phyloP scores from a whole-genome alignment of 228 moss, liverwort and hornwort species.

The Sphagnum magellanicum region DNA sequence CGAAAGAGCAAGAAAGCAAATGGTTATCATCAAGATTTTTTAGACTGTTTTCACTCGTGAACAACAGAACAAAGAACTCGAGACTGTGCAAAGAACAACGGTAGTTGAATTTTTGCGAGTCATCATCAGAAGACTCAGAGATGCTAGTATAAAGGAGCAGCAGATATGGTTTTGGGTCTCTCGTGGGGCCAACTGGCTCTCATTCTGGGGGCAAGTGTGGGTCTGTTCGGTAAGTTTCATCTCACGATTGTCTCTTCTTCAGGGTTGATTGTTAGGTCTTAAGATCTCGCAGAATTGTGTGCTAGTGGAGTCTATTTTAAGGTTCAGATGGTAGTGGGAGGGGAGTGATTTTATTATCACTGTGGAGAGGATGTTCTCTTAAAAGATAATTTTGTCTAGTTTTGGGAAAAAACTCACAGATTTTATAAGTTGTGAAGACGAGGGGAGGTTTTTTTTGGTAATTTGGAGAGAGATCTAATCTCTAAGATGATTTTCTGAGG shows the following conservation, averaged over 20 bases:
- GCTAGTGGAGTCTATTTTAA: background rate
- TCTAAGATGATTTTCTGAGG: background rate
- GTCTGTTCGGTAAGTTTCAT: conserved; percentile 56
- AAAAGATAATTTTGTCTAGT: too few relatives aligned
- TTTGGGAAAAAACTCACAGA: background rate
- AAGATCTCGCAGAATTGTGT: background rate
- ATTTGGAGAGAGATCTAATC: background rate
- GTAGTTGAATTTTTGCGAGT: too few relatives aligned
- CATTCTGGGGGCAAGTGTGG: conserved; percentile 63
- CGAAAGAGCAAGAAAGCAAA: too few relatives aligned
- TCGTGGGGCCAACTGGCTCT: conserved; percentile 73
- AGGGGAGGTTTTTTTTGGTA: background rate
- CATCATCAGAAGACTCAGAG: too few relatives aligned
- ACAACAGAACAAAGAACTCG: too few relatives aligned
- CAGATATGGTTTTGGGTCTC: conserved; percentile 45
- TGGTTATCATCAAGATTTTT: too few relatives aligned
- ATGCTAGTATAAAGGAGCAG: background rate
- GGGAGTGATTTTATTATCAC: background rate
- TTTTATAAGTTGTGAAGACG: background rate
- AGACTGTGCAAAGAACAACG: too few relatives aligned
- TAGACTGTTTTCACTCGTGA: too few relatives aligned
- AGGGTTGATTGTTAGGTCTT: background rate
- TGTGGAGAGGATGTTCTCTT: background rate
- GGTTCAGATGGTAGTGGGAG: background rate
- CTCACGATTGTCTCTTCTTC: background rate